Evolutionary conservation across 2,329 filamentous ascomycete genomes (phyloP).

Genomic region (Aspergillus amoenus): DNA sequence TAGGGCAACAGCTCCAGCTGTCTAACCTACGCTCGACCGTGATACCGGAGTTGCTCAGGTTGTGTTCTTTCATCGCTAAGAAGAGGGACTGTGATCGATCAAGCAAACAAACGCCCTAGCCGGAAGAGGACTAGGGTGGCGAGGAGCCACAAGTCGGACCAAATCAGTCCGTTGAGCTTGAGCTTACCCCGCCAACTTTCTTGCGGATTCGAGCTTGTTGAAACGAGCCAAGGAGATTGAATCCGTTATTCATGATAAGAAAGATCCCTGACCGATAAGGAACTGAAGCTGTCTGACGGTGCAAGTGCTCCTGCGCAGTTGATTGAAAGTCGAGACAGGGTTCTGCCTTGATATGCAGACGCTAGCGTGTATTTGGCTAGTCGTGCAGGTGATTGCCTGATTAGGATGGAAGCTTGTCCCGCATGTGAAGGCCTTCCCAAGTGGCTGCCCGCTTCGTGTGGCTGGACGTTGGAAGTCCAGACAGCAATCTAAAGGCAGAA

Average conservation of each 20-base stretch:
- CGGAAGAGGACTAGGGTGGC: slow-evolving; percentile 8
- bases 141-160: slow-evolving; percentile 15
- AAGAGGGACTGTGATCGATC: neutral
- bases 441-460: neutral
- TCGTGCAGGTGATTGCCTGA: neutral
- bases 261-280: neutral
- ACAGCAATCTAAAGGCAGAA: neutral
- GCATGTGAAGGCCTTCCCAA: neutral
- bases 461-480: neutral
- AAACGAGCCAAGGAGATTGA: neutral
- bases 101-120: neutral
- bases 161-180: slow-evolving; percentile 18
- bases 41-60: neutral
- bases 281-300: neutral
- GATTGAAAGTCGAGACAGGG: neutral
- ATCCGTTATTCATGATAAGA: neutral
- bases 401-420: neutral
- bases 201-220: neutral
- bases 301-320: neutral
- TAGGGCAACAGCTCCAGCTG: no score
- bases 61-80: neutral
- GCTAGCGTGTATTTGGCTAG: neutral
- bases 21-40: neutral
- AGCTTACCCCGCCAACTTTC: slow-evolving; percentile 14
- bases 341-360: neutral